These are phyloP conservation scores for Pseudogymnoascus sp. DNA, from an alignment of 2,329 filamentous ascomycete genomes.

Conservation along the genomic window DNA sequence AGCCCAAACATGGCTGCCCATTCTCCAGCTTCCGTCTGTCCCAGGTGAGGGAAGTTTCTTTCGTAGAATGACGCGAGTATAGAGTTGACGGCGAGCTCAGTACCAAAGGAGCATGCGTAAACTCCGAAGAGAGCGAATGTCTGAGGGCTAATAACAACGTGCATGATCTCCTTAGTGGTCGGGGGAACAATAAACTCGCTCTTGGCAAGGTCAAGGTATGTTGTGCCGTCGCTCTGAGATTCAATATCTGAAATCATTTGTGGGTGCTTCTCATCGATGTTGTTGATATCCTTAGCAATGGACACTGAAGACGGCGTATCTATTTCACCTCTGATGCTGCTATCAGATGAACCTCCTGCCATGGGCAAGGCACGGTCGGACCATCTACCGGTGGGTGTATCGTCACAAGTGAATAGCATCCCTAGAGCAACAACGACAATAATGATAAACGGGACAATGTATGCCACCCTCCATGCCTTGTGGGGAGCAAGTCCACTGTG, in stretches of 20 bases:
- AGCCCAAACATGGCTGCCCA: conserved; percentile 72
- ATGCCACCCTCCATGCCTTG: conserved; percentile 76
- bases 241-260: conserved; percentile 33
- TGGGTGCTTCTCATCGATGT: conserved; percentile 20
- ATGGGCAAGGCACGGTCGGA: conserved; percentile 54
- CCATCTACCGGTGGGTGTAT: conserved; percentile 81
- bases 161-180: conserved; percentile 42
- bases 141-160: conserved; percentile 46
- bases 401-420: conserved; percentile 68
- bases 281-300: conserved; percentile 31
- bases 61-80: conserved; percentile 54
- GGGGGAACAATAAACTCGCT: conserved; percentile 52
- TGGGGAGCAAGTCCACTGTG: conserved; percentile 55
- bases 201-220: conserved; percentile 50
- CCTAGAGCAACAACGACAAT: conserved; percentile 60
- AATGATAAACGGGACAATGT: conserved; percentile 75
- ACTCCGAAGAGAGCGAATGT: conserved; percentile 49
- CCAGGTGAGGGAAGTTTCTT: conserved; percentile 52
- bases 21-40: conserved; percentile 50
- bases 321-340: conserved; percentile 34
- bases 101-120: conserved; percentile 60
- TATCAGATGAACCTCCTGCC: conserved; percentile 2
- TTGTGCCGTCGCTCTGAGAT: conserved; percentile 35
- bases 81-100: conserved; percentile 57
- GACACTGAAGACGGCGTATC: conserved; percentile 45